A percentile compares a stretch with the other conserved stretches of the same genome.
These are phyloP conservation scores for Mucor racemosus DNA, from an alignment of 371 early-diverging fungal species.

Conservation along the genomic window DNA sequence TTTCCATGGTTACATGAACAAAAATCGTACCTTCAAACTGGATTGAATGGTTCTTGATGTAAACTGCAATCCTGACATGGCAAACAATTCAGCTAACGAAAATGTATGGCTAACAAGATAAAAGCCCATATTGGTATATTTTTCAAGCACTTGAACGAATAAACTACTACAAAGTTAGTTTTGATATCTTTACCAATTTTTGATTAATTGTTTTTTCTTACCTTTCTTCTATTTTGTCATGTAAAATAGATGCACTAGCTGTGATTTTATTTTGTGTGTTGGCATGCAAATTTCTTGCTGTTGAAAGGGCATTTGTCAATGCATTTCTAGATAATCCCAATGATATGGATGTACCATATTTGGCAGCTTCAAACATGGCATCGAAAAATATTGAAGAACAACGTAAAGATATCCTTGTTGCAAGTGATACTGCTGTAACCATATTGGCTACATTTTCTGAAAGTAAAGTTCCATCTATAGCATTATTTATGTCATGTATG, in stretches of 20 bases:
- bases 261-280: neutral
- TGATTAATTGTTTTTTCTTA: neutral
- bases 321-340: constrained; percentile 58
- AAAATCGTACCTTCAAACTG: constrained; percentile 56
- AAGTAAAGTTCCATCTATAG: constrained; percentile 26
- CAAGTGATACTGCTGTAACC: constrained; percentile 37
- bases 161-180: constrained; percentile 22
- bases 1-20: neutral
- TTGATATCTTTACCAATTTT: neutral
- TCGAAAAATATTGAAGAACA: constrained; percentile 39
- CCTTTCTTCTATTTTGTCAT: constrained; percentile 6
- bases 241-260: neutral
- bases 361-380: constrained; percentile 56
- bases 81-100: constrained; percentile 75
- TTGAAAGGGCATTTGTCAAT: constrained; percentile 50
- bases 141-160: constrained; percentile 61
- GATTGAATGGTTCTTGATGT: constrained; percentile 72
- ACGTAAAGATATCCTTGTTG: constrained; percentile 37
- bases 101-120: constrained; percentile 69
- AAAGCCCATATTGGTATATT: constrained; percentile 67
- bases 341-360: constrained; percentile 59
- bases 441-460: constrained; percentile 36
- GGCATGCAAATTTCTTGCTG: constrained; percentile 54
- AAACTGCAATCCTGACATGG: constrained; percentile 75
- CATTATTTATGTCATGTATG: constrained; percentile 1